Evolutionary conservation across 2,329 filamentous ascomycete genomes (phyloP).

Genomic region (Fusarium sp.): DNA sequence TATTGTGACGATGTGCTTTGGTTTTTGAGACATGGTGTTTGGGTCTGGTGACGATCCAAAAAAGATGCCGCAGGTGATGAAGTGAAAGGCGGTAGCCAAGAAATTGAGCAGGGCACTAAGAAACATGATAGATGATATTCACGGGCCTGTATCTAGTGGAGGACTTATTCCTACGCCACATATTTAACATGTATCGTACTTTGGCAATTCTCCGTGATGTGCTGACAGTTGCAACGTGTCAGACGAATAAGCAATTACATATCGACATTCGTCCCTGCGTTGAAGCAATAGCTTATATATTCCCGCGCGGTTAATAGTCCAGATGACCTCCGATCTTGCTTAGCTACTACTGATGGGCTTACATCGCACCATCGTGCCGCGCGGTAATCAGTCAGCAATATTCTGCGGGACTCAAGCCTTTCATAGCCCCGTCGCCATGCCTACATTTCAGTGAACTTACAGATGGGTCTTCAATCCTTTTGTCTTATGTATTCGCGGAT

Average conservation of each 20-base stretch:
- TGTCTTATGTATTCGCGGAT: fast-evolving
- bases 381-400: neutral
- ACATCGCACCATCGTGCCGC: neutral
- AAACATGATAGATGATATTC: neutral
- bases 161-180: too few relatives aligned
- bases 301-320: neutral
- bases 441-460: fast-evolving
- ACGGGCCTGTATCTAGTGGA: fast-evolving
- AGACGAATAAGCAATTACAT: neutral
- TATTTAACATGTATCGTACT: neutral
- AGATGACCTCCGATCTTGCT: neutral
- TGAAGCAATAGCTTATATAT: neutral
- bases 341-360: neutral
- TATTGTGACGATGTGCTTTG: neutral
- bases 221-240: neutral
- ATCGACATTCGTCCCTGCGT: fast-evolving
- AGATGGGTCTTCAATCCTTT: fast-evolving
- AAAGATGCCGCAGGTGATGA: neutral
- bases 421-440: fast-evolving
- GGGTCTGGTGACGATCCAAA: neutral
- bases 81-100: neutral
- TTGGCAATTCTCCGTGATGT: neutral
- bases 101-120: neutral
- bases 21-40: neutral
- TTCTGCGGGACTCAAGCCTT: too few relatives aligned